Evolutionary conservation across 306 rosid genomes (phyloP).

Genomic region (Castanea mollissima): DNA sequence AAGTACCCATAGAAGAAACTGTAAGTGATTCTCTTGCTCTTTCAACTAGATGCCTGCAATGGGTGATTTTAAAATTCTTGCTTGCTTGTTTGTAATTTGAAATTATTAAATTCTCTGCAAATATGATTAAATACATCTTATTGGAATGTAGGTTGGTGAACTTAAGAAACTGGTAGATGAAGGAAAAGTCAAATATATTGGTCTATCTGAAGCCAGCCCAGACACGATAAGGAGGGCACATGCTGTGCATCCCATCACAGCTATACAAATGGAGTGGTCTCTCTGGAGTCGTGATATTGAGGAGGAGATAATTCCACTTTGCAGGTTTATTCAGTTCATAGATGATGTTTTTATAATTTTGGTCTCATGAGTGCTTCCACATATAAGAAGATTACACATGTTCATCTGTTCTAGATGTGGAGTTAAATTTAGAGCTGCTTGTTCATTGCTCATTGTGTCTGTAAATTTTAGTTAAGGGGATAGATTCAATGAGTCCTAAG

Average conservation of each 20-base stretch:
- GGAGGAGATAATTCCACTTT: slow-evolving; percentile 63
- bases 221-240: slow-evolving; percentile 82
- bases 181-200: slow-evolving; percentile 73
- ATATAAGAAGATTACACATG: neutral
- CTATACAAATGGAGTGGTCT: slow-evolving; percentile 81
- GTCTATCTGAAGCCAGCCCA: slow-evolving; percentile 74
- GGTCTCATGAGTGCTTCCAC: neutral
- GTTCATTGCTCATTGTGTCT: neutral
- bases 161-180: slow-evolving; percentile 79
- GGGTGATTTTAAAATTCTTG: neutral
- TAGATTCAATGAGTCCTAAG: neutral
- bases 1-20: slow-evolving; percentile 71
- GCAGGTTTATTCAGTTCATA: slow-evolving; percentile 43
- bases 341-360: neutral
- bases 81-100: neutral
- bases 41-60: neutral
- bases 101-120: neutral
- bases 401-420: neutral
- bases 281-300: slow-evolving; percentile 81
- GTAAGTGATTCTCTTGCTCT: slow-evolving; percentile 28
- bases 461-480: neutral
- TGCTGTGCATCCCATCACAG: slow-evolving; percentile 74
- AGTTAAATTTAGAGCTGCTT: neutral
- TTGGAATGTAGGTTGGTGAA: slow-evolving; percentile 50
- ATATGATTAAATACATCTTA: neutral